These are phyloP conservation scores for Phoma herbarum DNA, from an alignment of 2,329 filamentous ascomycete species.

Conservation along the genomic window DNA sequence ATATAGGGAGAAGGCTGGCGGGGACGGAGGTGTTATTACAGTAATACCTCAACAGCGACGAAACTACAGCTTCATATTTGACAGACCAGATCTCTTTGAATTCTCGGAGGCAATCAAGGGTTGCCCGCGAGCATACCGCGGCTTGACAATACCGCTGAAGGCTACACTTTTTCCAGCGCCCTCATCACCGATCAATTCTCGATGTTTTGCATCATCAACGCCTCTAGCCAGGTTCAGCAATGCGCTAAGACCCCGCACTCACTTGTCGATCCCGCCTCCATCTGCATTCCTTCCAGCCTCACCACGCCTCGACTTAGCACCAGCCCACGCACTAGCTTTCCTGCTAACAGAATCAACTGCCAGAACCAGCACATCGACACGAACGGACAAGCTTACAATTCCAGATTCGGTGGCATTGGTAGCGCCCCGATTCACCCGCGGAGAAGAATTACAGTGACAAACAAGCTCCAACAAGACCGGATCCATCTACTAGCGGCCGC, in stretches of 20 bases:
- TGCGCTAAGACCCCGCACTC: constrained; percentile 20
- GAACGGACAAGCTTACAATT: neutral
- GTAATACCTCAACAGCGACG: constrained; percentile 11
- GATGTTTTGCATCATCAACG: neutral
- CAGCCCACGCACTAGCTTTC: neutral
- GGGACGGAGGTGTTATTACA: constrained; percentile 6
- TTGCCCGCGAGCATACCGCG: neutral
- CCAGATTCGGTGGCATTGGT: neutral
- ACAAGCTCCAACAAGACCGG: constrained; percentile 15
- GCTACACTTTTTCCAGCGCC: neutral
- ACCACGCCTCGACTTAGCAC: constrained; percentile 2
- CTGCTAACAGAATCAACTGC: neutral
- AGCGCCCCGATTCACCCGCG: constrained; percentile 11
- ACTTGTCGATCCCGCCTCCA: constrained; percentile 2
- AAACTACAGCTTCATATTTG: neutral
- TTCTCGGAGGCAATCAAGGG: neutral
- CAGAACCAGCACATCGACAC: neutral
- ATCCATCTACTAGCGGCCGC: constrained; percentile 15
- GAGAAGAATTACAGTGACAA: constrained; percentile 21
- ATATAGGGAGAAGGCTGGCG: neutral
- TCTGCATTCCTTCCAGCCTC: constrained; percentile 17
- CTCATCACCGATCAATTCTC: neutral
- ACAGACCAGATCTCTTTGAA: neutral
- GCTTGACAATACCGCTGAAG: neutral
- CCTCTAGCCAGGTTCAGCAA: neutral